Evolutionary conservation across 176 grass and related monocot species (phyloP).

Genomic region (Dendrocalamus sinicus): DNA sequence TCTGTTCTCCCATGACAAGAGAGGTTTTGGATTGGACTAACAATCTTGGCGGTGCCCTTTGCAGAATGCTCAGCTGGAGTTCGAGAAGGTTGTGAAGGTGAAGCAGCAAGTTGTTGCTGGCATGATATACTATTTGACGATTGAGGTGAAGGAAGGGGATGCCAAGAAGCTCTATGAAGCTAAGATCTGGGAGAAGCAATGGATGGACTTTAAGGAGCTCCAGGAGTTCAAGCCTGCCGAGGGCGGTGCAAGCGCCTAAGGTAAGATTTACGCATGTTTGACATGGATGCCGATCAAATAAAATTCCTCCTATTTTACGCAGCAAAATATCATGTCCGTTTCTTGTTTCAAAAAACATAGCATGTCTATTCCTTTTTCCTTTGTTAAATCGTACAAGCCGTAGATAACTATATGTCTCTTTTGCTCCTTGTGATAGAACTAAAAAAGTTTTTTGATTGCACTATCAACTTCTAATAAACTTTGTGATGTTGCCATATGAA

Average conservation of each 20-base stretch:
- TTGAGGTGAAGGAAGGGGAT: slow-evolving; percentile 58
- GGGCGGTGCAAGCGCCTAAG: slow-evolving; percentile 44
- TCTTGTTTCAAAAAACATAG: background rate
- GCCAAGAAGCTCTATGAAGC: slow-evolving; percentile 74
- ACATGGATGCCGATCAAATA: background rate
- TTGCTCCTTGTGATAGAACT: background rate
- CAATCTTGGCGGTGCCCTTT: background rate
- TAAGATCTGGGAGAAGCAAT: slow-evolving; percentile 74
- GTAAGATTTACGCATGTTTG: slow-evolving; percentile 28
- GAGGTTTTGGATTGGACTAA: background rate
- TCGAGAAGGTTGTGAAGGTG: slow-evolving; percentile 61
- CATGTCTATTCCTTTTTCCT: background rate
- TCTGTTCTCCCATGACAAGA: background rate
- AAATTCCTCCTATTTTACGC: background rate
- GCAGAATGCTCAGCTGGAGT: slow-evolving; percentile 66
- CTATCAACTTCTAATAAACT: background rate
- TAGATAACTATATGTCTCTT: background rate
- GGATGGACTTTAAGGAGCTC: slow-evolving; percentile 68
- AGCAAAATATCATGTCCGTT: background rate
- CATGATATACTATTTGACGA: slow-evolving; percentile 58
- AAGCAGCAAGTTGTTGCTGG: slow-evolving; percentile 71
- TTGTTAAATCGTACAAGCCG: background rate
- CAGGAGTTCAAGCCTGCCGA: slow-evolving; percentile 67
- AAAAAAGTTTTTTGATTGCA: background rate
- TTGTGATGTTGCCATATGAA: background rate